Conservation (phyloP, 495 filamentous ascomycete genomes). For the Aspergillus hancockii region DNA sequence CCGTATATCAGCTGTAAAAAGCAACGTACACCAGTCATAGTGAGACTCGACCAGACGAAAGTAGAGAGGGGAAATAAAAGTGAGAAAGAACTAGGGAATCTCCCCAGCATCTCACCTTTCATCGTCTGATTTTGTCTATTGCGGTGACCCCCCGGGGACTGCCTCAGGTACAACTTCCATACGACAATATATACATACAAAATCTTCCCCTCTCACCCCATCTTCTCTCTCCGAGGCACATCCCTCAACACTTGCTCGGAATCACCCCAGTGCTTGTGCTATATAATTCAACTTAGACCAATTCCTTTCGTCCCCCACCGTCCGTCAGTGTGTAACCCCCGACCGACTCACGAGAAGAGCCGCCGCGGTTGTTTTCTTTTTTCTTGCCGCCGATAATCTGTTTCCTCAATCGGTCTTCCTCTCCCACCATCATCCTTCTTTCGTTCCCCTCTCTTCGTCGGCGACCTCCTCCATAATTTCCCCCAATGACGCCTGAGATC, state of each 20-base stretch:
- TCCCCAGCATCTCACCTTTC: too few relatives aligned
- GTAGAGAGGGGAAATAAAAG: too few relatives aligned
- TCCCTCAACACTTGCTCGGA: background rate
- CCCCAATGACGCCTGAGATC: conserved; percentile 17
- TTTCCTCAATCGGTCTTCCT: conserved; percentile 20
- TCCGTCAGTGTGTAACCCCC: conserved; percentile 28
- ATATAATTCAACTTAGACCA: background rate
- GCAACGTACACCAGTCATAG: too few relatives aligned
- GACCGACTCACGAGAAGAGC: conserved; percentile 18
- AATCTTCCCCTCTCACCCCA: background rate
- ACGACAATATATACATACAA: background rate
- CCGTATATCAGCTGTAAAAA: too few relatives aligned
- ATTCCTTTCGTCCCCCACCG: conserved; percentile 2
- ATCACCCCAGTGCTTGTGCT: background rate
- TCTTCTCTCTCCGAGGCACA: background rate
- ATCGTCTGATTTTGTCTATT: too few relatives aligned
- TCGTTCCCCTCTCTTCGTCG: conserved; percentile 5
- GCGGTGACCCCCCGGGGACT: background rate
- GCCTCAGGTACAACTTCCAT: background rate
- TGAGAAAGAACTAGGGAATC: too few relatives aligned
- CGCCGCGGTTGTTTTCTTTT: conserved; percentile 19
- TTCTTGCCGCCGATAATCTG: conserved; percentile 28
- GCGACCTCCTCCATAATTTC: background rate
- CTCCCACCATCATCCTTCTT: conserved; percentile 14
- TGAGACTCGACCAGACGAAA: too few relatives aligned